Evolutionary conservation across 305 asterid species (phyloP).

Genomic region (Fraxinus ornus): DNA sequence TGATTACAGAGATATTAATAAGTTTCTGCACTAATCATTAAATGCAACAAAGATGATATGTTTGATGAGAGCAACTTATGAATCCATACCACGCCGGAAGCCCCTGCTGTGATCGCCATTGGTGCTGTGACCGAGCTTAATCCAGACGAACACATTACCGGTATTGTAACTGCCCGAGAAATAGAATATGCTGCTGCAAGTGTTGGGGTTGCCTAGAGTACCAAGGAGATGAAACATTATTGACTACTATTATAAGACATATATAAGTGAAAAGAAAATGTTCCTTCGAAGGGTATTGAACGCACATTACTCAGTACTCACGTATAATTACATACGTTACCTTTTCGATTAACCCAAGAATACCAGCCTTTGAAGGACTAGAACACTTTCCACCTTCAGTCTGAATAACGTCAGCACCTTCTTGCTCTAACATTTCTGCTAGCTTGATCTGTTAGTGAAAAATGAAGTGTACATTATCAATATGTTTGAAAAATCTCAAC

Average conservation of each 20-base stretch:
- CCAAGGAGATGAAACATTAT: constrained; percentile 2
- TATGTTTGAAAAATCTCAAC: not conserved
- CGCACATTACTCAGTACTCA: not conserved
- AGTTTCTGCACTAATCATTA: not conserved
- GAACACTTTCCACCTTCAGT: constrained; percentile 90
- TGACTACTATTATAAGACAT: not conserved
- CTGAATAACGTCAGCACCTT: constrained; percentile 86
- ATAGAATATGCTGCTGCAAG: constrained; percentile 86
- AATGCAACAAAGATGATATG: not conserved
- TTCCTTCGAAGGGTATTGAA: not conserved
- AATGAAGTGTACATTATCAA: not conserved
- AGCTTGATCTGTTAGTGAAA: constrained; percentile 55
- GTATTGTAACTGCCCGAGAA: constrained; percentile 72
- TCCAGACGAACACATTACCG: constrained; percentile 90
- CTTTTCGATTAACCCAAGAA: constrained; percentile 91
- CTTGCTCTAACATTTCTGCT: constrained; percentile 74
- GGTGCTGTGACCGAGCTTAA: constrained; percentile 85
- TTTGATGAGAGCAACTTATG: not conserved
- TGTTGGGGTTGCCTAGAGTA: constrained; percentile 74
- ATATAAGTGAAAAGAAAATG: not conserved
- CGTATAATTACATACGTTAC: constrained; percentile 25
- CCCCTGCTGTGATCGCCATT: constrained; percentile 92
- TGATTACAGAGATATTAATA: not conserved
- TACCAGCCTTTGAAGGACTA: constrained; percentile 69
- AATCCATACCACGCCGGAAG: constrained; percentile 75